Evolutionary conservation across 345 rosid genomes (phyloP), one percentile per base, ranked within the genome.

Genomic region (Physaria fendleri): DNA sequence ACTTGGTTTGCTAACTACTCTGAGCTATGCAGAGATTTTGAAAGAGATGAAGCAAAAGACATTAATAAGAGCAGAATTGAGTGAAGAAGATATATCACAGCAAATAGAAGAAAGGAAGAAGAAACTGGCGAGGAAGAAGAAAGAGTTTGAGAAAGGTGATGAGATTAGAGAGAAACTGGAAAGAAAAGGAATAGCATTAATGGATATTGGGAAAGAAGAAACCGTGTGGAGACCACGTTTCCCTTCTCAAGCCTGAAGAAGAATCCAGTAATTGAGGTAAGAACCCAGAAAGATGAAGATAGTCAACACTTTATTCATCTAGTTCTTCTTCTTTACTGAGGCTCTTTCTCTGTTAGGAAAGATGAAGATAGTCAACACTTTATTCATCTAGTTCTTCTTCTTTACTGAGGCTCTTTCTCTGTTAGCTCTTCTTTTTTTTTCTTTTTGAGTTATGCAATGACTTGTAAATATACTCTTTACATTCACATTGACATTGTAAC

Each of bases 141-240:
- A 88, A 67, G 90, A 88, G 5, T 92, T 88, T 15, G 52, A 53
- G 2, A 84, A 32, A 66, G 80, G 93, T 51, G 96, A 88, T 80
- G 69, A 73, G 73, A 79, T 86, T 32, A 82, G 98, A 76, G 78
- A 79, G 14, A 78, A 79, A n/a, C 59, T 92, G 64, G 58, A 80
- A 23, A 45, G 40, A 8, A 66, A 84, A 56, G 96, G 98, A 22
- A 84, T 88, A 71, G 90, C 87, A 1, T 76, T 92, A 0, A 85
- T 88, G 98, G 96, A 92, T 78, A 45, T 77, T 8, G 96, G 96
- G 20, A 71, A 69, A 17, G 88, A 78, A 58, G 88, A 78, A 58
- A 88, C 95, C 2, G 68, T 77, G 16, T 92, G 96, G 96, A 80
- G 95, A 55, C 96, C 98, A 4, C 88, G 95, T 8, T 59, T 82